Percentiles rank a stretch among this genome's conserved stretches.
Conservation (phyloP, 2,329 filamentous ascomycete genomes). For the Emydomyces testavorans region DNA sequence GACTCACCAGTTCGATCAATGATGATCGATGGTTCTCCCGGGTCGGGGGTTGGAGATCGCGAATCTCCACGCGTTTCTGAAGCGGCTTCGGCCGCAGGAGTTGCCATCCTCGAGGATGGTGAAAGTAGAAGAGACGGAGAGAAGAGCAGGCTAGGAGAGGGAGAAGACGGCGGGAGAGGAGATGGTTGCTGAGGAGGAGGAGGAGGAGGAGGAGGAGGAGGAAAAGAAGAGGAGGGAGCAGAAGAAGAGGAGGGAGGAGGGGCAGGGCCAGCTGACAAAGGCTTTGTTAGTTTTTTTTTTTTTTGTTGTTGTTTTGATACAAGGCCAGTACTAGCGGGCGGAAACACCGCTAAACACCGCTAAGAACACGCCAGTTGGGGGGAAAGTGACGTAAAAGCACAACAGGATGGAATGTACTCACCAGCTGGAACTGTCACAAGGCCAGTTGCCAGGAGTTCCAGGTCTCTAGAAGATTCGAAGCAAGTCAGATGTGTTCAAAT, state of each 20-base stretch:
- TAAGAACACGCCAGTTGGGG: not conserved
- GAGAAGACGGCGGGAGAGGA: not conserved
- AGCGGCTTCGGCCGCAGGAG: slow-evolving; percentile 8
- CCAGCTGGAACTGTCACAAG: not conserved
- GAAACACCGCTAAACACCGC: not conserved
- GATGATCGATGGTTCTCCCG: not conserved
- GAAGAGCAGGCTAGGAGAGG: not conserved
- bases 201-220: not conserved
- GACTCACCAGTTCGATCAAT: slow-evolving; percentile 8
- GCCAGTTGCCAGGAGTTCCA: not conserved
- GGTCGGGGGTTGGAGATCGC: slow-evolving; percentile 1
- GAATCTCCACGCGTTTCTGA: slow-evolving; percentile 7
- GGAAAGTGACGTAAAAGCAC: not conserved
- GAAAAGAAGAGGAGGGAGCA: not conserved
- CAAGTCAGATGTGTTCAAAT: not conserved
- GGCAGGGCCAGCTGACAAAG: slow-evolving; percentile 7
- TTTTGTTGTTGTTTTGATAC: slow-evolving; percentile 3
- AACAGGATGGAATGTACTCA: not conserved
- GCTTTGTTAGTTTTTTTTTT: slow-evolving; percentile 3
- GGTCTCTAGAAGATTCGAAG: not conserved
- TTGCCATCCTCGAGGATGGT: not conserved
- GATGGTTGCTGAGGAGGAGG: not conserved
- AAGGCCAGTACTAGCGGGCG: not conserved
- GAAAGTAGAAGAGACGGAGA: not conserved
- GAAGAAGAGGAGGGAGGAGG: not conserved